Evolutionary conservation across 2,329 filamentous ascomycete genomes (phyloP).

Genomic region (Dryadomyces quercivorus): DNA sequence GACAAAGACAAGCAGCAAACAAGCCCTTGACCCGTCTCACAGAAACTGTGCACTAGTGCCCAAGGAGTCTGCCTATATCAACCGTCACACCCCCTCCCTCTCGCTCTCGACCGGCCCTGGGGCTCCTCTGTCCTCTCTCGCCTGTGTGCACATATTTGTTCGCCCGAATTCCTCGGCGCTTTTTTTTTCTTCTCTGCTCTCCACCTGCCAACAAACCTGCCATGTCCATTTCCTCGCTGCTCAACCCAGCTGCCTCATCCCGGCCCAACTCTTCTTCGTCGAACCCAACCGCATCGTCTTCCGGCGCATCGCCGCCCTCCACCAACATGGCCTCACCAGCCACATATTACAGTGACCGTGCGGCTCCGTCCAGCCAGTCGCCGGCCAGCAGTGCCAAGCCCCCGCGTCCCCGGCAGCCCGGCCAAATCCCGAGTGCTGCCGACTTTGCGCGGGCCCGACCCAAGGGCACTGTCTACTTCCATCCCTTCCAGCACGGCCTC

Average conservation of each 20-base stretch:
- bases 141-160: neutral
- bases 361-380: neutral
- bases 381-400: neutral
- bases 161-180: neutral
- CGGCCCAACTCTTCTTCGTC: neutral
- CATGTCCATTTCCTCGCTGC: neutral
- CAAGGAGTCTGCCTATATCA: neutral
- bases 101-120: no score
- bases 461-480: conserved; percentile 59
- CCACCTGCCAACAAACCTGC: no score
- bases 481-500: conserved; percentile 53
- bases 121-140: neutral
- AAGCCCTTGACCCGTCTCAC: neutral
- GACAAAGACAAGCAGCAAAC: neutral
- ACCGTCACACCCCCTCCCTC: neutral
- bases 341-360: neutral
- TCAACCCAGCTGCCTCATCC: neutral
- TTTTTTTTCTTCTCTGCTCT: neutral
- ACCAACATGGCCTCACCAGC: neutral
- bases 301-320: neutral
- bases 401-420: neutral
- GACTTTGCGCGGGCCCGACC: conserved; percentile 18
- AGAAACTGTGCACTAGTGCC: neutral
- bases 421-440: neutral
- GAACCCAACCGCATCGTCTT: neutral